Percentiles rank a stretch among this genome's conserved stretches.
phyloP scores from a whole-genome alignment of 179 eudicot genomes.

The Beta lomatogona region DNA sequence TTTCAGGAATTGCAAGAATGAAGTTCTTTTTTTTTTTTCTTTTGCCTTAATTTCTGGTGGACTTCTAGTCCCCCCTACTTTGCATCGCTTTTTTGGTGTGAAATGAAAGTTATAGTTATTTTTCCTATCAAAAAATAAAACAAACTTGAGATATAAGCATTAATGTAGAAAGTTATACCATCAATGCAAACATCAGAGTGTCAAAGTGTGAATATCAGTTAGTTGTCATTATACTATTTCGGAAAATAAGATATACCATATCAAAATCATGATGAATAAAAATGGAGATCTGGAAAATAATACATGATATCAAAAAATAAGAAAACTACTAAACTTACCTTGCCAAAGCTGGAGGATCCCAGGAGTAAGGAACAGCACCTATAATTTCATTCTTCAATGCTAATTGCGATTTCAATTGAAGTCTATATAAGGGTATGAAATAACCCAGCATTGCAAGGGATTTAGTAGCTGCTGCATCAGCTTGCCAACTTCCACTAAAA shows the following conservation, averaged over 20 bases:
- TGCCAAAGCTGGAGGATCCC: conserved; percentile 98
- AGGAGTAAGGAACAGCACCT: conserved; percentile 85
- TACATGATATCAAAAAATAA: neutral
- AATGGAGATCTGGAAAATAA: neutral
- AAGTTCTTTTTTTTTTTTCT: neutral
- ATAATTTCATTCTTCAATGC: conserved; percentile 67
- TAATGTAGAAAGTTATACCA: neutral
- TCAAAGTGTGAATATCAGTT: neutral
- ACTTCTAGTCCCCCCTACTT: neutral
- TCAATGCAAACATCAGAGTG: neutral
- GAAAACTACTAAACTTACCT: conserved; percentile 53
- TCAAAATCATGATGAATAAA: neutral
- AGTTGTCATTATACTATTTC: neutral
- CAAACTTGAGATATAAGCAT: too few species aligned
- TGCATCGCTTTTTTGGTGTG: neutral
- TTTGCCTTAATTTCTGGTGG: neutral
- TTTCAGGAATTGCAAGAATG: neutral
- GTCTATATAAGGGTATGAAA: conserved; percentile 62
- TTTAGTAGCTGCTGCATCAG: conserved; percentile 87
- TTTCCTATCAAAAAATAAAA: too few species aligned
- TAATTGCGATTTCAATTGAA: conserved; percentile 56
- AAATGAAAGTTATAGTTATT: too few species aligned
- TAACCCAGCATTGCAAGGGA: conserved; percentile 91
- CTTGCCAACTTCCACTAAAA: conserved; percentile 91
- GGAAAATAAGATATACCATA: neutral